A percentile compares a stretch with the other conserved stretches of the same genome.
These are phyloP conservation scores for Septoria petroselini DNA, from an alignment of 2,329 filamentous ascomycete genomes.

Conservation along the genomic window DNA sequence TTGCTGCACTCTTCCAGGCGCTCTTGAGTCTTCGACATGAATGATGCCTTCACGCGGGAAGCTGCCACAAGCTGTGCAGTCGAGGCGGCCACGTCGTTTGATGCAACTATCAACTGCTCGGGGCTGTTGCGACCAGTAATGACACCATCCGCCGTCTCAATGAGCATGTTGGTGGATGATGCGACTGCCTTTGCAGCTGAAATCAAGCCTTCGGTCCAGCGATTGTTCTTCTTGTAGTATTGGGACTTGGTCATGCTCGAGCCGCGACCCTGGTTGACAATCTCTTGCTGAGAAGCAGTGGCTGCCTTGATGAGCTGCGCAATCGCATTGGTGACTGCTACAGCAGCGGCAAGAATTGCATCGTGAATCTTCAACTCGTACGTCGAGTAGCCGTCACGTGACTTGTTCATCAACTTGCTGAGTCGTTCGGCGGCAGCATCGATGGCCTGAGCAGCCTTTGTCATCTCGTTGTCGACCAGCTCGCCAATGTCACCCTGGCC, in stretches of 20 bases:
- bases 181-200: constrained; percentile 96
- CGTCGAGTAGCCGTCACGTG: constrained; percentile 89
- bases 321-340: constrained; percentile 91
- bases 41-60: constrained; percentile 91
- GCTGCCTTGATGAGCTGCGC: constrained; percentile 92
- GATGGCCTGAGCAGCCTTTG: constrained; percentile 91
- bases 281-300: constrained; percentile 89
- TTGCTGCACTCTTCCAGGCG: constrained; percentile 86
- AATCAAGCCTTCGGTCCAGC: constrained; percentile 97
- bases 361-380: constrained; percentile 97
- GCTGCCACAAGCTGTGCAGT: constrained; percentile 96
- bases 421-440: constrained; percentile 86
- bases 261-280: constrained; percentile 87
- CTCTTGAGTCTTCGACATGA: constrained; percentile 97
- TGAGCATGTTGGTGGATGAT: constrained; percentile 81
- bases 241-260: constrained; percentile 71
- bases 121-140: constrained; percentile 87
- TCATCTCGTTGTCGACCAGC: constrained; percentile 85
- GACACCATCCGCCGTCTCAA: constrained; percentile 96
- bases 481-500: constrained; percentile 84
- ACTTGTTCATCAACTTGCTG: constrained; percentile 91
- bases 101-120: constrained; percentile 95
- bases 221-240: constrained; percentile 99
- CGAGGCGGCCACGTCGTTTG: constrained; percentile 92
- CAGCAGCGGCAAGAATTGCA: constrained; percentile 86